Percentiles rank a stretch among this genome's conserved stretches.
Evolutionary conservation across 768 basidiomycete genomes (phyloP).

Genomic region (Mycena belliarum): DNA sequence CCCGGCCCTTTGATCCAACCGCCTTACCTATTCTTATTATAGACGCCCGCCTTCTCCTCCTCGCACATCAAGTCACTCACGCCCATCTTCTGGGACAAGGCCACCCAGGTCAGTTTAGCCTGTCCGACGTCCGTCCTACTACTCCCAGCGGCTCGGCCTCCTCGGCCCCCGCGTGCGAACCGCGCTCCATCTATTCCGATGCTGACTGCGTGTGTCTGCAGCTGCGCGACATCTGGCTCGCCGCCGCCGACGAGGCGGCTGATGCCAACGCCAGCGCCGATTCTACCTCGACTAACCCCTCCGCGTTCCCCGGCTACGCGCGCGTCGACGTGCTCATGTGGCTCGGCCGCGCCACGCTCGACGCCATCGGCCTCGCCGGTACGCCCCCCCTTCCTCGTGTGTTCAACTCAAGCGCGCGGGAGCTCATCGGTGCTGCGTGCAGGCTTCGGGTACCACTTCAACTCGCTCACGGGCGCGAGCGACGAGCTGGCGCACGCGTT

Average conservation of each 20-base stretch:
- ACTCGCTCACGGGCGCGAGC: constrained; percentile 46
- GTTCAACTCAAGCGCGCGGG: too few species aligned
- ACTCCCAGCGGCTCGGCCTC: too few species aligned
- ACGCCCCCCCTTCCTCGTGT: too few species aligned
- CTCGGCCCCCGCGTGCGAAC: constrained; percentile 1
- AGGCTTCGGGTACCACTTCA: constrained; percentile 65
- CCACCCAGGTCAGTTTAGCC: constrained; percentile 55
- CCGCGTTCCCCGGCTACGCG: constrained; percentile 6
- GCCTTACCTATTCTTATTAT: constrained; percentile 7
- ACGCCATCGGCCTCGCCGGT: constrained; percentile 70
- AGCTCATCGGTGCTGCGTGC: neutral
- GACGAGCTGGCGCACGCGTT: constrained; percentile 61
- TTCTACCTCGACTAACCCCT: too few species aligned
- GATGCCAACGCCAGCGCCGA: too few species aligned
- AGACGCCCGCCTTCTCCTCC: constrained; percentile 56
- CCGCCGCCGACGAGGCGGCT: too few species aligned
- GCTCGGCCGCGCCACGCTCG: constrained; percentile 61
- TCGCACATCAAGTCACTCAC: constrained; percentile 48
- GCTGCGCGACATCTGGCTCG: constrained; percentile 51
- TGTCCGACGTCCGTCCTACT: too few species aligned
- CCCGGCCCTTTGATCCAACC: neutral
- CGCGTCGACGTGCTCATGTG: constrained; percentile 54
- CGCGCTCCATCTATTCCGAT: neutral
- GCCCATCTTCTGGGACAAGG: constrained; percentile 62
- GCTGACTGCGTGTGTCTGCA: constrained; percentile 25